Base-by-base conservation (phyloP, 2,329 filamentous ascomycete species). In the Fusarium azukiicola region DNA sequence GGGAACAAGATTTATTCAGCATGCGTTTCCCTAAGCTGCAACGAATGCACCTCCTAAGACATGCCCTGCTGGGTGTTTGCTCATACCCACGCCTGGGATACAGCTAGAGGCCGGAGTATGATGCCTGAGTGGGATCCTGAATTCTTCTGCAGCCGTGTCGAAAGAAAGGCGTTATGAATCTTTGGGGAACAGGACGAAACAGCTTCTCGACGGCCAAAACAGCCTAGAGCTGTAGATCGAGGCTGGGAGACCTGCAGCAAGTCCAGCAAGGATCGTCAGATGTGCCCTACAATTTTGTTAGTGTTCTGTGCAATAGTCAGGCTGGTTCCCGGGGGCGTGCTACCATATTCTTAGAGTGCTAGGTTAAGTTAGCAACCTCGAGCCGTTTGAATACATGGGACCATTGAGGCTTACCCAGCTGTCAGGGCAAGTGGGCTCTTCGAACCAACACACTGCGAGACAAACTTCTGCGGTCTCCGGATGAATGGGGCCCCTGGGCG, bases 321-420 rank as follows among this genome's bases (percentile, higher is more conserved):
- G 27, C 27, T 32, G 3, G 13, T 13, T 32, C 16, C 12, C 50
- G 10, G 12, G 6, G 21, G 2, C 10, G 2, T 1, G 6, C 19
- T 73, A 76, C 77, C 19, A 73, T 17, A 16, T 79, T 79, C 27
- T 71, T 73, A 0, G 74, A 1, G 5, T 56, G n/a, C 78, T 79
- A 2, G 0, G 4, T 2, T 3, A 12, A 8, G 58, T 79, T n/a
- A 79, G 68, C 14, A 9, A 36, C 3, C 3, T 2, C 17, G 0
- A 47, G 11, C 9, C 3, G 2, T 0, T 0, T 2, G 12, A 10
- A 40, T 6, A 7, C 19, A 5, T 7, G 19, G 1, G 1, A 8
- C 1, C 2, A 16, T 2, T 11, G 5, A 6, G 7, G 63, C 75
- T 77, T 6, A 79, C 78, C 78, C 78, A 80, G 19, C 63, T 64